Evolutionary conservation across 1,139 yeast genomes (phyloP).

Genomic region (Taphrina pruni): DNA sequence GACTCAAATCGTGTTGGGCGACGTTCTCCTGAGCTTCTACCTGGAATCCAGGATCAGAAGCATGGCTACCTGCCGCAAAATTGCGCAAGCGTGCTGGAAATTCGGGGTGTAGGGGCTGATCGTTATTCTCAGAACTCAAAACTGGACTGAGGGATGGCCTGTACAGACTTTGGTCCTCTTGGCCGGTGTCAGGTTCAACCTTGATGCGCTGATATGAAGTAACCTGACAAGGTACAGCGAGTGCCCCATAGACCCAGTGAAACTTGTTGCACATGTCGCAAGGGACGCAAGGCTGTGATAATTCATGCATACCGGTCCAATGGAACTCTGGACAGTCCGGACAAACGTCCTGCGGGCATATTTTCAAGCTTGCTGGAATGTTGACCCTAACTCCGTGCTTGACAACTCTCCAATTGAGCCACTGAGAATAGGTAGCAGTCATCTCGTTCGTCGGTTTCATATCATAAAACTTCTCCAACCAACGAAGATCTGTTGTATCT

Average conservation of each 20-base stretch:
- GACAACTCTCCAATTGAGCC: not conserved
- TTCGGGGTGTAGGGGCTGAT: not conserved
- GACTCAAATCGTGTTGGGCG: not conserved
- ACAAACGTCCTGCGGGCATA: slow-evolving; percentile 13
- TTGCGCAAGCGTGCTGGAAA: slow-evolving; percentile 1
- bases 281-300: not conserved
- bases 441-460: not conserved
- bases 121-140: not conserved
- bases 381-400: not conserved
- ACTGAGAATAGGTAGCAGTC: slow-evolving; percentile 1
- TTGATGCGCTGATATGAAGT: not conserved
- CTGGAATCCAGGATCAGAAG: not conserved
- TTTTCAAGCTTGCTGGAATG: not conserved
- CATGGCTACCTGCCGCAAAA: not conserved
- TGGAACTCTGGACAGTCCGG: slow-evolving; percentile 2
- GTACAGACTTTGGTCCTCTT: not conserved
- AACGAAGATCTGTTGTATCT: not conserved
- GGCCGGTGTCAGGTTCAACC: not conserved
- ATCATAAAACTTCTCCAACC: not conserved
- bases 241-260: not conserved
- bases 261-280: not conserved
- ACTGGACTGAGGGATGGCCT: not conserved
- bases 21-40: not conserved
- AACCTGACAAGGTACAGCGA: not conserved
- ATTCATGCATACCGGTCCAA: not conserved